Base-by-base conservation (phyloP, 129 eudicot species). In the Tagetes erecta region DNA sequence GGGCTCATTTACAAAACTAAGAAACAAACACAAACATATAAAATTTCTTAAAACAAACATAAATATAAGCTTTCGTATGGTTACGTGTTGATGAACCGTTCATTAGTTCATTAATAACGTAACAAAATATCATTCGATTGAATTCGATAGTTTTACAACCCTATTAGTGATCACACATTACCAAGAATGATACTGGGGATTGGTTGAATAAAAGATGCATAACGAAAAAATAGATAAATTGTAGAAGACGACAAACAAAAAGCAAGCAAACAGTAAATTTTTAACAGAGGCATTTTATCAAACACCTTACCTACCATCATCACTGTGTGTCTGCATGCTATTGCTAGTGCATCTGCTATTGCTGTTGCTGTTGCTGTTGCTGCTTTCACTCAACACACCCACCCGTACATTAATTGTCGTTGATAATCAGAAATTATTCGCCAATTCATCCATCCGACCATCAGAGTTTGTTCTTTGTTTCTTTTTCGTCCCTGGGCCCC, bases 401-500 rank as follows among this genome's bases (percentile, higher is more conserved):
- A 34, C 39, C 37, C 9, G 82, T 66, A 64, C 68, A 20, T 20
- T 20, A 49, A 41, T 65, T 79, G 78, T 79, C 73, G 58, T 39
- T 64, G 60, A 52, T 67, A 5, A 9, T 8, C 66, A 58, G 35
- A 70, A 78, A 72, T 55, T 65, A 79, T 72, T 72, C 72, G 45
- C 67, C 59, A 52, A 76, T 67, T 67, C 74, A 6, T 72, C 79
- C 41, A 42, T 42, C 50, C 37, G 35, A 51, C 68, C 62, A 57
- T 46, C 35, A 56, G 6, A 9, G 20, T 79, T 79, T 72, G 55
- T 72, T 72, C 82, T 64, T 79, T 79, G 59, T 72, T 44, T 44
- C 38, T 68, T 49, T 59, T 44, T 3, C 4, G 2, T 11, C 47
- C 1, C 2, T 27, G 37, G 30, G 12, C 65, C 74, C 38, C 36